These are phyloP conservation scores for Rhodotorula sp. DNA, from an alignment of 1,284 basidiomycete genomes.

Conservation along the genomic window DNA sequence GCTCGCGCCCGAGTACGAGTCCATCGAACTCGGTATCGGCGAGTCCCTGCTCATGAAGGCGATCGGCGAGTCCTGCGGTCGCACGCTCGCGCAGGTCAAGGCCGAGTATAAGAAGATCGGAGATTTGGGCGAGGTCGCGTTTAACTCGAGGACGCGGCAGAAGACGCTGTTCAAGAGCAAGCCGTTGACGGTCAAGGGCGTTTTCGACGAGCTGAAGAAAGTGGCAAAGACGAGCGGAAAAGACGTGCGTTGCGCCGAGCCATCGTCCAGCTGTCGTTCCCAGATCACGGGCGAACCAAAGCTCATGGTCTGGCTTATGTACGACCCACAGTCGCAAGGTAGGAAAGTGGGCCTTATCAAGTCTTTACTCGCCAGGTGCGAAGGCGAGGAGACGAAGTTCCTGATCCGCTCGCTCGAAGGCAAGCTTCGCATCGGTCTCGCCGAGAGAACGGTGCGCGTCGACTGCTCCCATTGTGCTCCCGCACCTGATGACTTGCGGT, in stretches of 20 bases:
- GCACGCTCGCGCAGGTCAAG: slow-evolving; percentile 78
- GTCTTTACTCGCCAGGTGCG: slow-evolving; percentile 87
- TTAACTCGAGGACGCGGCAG: slow-evolving; percentile 84
- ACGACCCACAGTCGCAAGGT: slow-evolving; percentile 67
- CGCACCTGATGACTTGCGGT: slow-evolving; percentile 1
- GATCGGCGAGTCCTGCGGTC: slow-evolving; percentile 89
- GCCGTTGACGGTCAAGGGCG: slow-evolving; percentile 78
- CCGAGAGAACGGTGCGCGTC: slow-evolving; percentile 71
- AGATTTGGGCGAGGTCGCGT: slow-evolving; percentile 92
- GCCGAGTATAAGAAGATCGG: slow-evolving; percentile 90
- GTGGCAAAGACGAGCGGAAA: slow-evolving; percentile 82
- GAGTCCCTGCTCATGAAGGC: slow-evolving; percentile 94
- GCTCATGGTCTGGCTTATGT: neutral
- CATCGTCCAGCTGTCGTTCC: too few relatives aligned
- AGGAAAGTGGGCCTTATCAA: slow-evolving; percentile 97
- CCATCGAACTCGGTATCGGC: slow-evolving; percentile 93
- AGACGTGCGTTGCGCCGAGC: slow-evolving; percentile 57
- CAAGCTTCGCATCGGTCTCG: slow-evolving; percentile 94
- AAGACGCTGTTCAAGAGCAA: slow-evolving; percentile 94
- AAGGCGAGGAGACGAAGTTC: slow-evolving; percentile 88
- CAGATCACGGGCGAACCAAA: too few relatives aligned
- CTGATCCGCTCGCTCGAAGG: slow-evolving; percentile 94
- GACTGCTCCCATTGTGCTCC: neutral
- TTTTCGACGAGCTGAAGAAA: slow-evolving; percentile 80
- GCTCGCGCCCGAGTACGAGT: slow-evolving; percentile 93